Conservation (phyloP, 768 basidiomycete species). For the Boletus sp. region DNA sequence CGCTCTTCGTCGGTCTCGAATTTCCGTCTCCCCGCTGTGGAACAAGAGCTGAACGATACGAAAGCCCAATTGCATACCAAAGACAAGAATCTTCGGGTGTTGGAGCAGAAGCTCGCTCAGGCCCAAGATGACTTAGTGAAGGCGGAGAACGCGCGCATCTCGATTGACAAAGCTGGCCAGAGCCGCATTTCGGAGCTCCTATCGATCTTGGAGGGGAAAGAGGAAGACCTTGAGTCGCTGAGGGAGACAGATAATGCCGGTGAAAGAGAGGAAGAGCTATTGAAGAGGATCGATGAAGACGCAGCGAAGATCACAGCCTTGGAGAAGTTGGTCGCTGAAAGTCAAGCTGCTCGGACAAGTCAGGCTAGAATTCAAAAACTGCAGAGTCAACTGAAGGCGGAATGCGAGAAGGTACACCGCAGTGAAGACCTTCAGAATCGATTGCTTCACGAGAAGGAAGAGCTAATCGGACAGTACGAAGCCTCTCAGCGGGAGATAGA, state of each 20-base stretch:
- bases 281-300: constrained; percentile 71
- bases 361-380: constrained; percentile 42
- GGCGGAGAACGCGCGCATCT: constrained; percentile 59
- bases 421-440: constrained; percentile 44
- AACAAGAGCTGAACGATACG: constrained; percentile 53
- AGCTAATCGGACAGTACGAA: constrained; percentile 44
- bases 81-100: constrained; percentile 41
- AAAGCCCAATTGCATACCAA: constrained; percentile 44
- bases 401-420: constrained; percentile 39
- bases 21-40: constrained; percentile 47
- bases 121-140: constrained; percentile 49
- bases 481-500: constrained; percentile 35
- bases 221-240: constrained; percentile 55
- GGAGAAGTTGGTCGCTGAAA: constrained; percentile 46
- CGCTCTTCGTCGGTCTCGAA: constrained; percentile 62
- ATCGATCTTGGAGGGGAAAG: constrained; percentile 49
- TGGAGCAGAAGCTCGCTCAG: constrained; percentile 48
- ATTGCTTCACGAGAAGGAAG: constrained; percentile 56
- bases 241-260: constrained; percentile 39
- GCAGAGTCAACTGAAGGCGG: constrained; percentile 39
- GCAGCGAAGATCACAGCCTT: constrained; percentile 62
- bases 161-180: constrained; percentile 47
- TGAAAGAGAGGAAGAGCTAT: constrained; percentile 57
- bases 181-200: constrained; percentile 45
- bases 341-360: constrained; percentile 31